phyloP scores from a whole-genome alignment of 108 stramenopile species.

The Phaeodactylum tricornutum region DNA sequence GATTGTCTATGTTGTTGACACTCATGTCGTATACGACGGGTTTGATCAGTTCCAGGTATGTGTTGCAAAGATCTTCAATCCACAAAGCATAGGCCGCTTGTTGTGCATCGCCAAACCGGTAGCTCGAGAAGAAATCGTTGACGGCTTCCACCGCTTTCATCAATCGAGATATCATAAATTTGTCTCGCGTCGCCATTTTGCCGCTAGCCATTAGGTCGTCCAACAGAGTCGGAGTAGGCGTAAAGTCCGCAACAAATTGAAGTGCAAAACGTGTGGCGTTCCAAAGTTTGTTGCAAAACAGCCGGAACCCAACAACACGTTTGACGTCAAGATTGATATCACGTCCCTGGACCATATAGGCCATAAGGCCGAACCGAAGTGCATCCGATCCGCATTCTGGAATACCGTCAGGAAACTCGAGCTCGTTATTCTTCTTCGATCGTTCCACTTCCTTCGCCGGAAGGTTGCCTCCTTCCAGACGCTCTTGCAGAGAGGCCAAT shows the following conservation, averaged over 20 bases:
- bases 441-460: constrained; percentile 89
- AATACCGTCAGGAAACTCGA: constrained; percentile 96
- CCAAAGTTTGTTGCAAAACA: constrained; percentile 99
- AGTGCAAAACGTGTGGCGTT: constrained; percentile 91
- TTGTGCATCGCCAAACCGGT: constrained; percentile 88
- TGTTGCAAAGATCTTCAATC: constrained; percentile 94
- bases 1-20: constrained; percentile 58
- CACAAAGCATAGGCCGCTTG: constrained; percentile 80
- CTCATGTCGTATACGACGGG: constrained; percentile 80
- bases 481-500: constrained; percentile 70
- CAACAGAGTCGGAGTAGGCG: constrained; percentile 67
- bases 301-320: constrained; percentile 93
- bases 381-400: constrained; percentile 99
- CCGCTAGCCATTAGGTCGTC: constrained; percentile 74
- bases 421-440: constrained; percentile 89
- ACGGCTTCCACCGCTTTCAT: constrained; percentile 64
- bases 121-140: constrained; percentile 61
- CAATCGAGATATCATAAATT: constrained; percentile 89
- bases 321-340: constrained; percentile 99
- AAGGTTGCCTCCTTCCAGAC: constrained; percentile 90
- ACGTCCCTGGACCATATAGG: constrained; percentile 95
- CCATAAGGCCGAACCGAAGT: constrained; percentile 94
- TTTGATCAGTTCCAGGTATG: constrained; percentile 97
- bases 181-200: constrained; percentile 78
- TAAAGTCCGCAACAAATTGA: constrained; percentile 85